Evolutionary conservation across 495 filamentous ascomycete genomes (phyloP), one percentile per base, ranked within the genome.

Genomic region (Sordaria brevicollis): DNA sequence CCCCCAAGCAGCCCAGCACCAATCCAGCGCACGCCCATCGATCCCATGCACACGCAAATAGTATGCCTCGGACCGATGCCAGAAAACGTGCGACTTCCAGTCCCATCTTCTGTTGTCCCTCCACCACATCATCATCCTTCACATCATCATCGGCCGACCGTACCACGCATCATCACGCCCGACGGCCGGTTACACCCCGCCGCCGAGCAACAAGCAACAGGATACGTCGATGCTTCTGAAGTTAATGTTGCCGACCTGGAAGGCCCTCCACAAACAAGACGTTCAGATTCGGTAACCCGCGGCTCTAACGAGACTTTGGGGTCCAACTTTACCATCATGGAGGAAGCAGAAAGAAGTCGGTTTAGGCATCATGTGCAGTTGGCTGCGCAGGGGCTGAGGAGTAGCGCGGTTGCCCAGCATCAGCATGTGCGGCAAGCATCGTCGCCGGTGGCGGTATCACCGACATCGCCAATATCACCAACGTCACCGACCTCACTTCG

Each of bases 31-130:
- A 80, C 78, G n/a, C 82, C 80, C 9, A 84, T 87, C 68, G 82
- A 84, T 67, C 81, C 83, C 35, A 8, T 17, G 25, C 25, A 62
- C 6, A 81, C 81, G 5, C 73, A 82, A 36, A 81, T 87, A 5
- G 74, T 86, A n/a, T 87, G 84, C 62, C 76, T 85, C 1, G 85
- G 84, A 1, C 81, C 81, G 10, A 72, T 86, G 41, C 85, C 85
- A 1, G 81, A 83, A 65, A 82, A 83, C 69, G 71, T 87, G n/a
- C 78, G 77, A 36, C 71, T 86, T 33, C 76, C 75, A 25, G 65
- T 83, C 21, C 83, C n/a, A n/a, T n/a, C n/a, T n/a, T n/a, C n/a
- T n/a, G n/a, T n/a, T n/a, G n/a, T n/a, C n/a, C n/a, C n/a, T n/a
- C n/a, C n/a, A n/a, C n/a, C 84, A 5, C 57, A 65, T 17, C 73